These are phyloP conservation scores for Calonectria henricotiae DNA, from an alignment of 2,329 filamentous ascomycete genomes.

Conservation along the genomic window DNA sequence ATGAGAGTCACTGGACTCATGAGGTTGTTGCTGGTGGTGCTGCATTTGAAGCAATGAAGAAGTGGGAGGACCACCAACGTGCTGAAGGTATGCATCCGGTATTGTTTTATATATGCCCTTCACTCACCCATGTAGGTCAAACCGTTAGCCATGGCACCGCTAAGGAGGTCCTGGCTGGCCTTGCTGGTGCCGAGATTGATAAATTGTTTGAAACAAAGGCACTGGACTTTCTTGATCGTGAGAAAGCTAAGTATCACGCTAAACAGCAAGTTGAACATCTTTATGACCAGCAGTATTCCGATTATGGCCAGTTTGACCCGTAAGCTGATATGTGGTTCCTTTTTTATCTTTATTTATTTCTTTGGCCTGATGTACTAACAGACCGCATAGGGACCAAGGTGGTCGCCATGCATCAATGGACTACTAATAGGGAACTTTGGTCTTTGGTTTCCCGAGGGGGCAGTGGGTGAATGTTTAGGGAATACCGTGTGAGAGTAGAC, in stretches of 20 bases:
- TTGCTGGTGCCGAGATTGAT: slow-evolving; percentile 84
- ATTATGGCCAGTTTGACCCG: slow-evolving; percentile 71
- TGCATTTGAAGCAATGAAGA: slow-evolving; percentile 85
- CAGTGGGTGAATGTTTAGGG: not conserved
- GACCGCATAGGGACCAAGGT: slow-evolving; percentile 50
- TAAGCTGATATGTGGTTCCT: slow-evolving; percentile 56
- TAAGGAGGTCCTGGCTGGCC: slow-evolving; percentile 82
- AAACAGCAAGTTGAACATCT: slow-evolving; percentile 72
- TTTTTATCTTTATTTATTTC: too few relatives aligned
- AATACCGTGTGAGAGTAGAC: not conserved
- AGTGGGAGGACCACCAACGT: slow-evolving; percentile 84
- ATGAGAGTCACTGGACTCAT: slow-evolving; percentile 79
- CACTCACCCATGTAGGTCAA: slow-evolving; percentile 56
- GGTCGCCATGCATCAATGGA: slow-evolving; percentile 34
- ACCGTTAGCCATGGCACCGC: slow-evolving; percentile 81
- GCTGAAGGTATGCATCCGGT: slow-evolving; percentile 63
- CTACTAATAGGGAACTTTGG: slow-evolving; percentile 49
- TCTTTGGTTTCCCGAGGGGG: too few relatives aligned
- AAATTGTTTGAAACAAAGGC: slow-evolving; percentile 82
- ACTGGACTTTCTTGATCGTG: slow-evolving; percentile 72
- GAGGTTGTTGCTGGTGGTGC: slow-evolving; percentile 84
- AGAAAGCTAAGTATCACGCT: slow-evolving; percentile 74
- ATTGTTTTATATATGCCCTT: not conserved
- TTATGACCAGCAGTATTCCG: slow-evolving; percentile 71
- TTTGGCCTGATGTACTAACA: not conserved